phyloP scores from a whole-genome alignment of 1,284 basidiomycete genomes.

The Ceratobasidium sp. region DNA sequence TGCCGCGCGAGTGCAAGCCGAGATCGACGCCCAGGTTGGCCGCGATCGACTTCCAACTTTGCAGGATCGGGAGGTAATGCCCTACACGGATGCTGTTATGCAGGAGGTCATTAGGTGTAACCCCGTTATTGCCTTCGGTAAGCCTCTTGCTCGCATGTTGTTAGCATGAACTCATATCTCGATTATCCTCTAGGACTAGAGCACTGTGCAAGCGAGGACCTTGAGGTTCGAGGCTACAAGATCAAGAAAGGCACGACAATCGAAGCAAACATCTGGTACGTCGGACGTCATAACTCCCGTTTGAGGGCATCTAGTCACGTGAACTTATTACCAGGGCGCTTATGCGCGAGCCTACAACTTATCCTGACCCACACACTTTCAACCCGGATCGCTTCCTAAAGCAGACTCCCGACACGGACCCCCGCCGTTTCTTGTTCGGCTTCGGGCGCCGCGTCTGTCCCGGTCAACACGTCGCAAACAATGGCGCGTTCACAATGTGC shows the following conservation, averaged over 20 bases:
- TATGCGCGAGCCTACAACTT: constrained; percentile 5
- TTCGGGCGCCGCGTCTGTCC: constrained; percentile 40
- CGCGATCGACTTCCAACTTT: constrained; percentile 37
- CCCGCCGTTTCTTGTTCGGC: constrained; percentile 30
- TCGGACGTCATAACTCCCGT: too few relatives aligned
- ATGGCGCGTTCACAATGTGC: constrained; percentile 24
- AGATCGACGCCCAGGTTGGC: constrained; percentile 44
- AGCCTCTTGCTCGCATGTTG: neutral
- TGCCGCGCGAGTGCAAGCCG: constrained; percentile 14
- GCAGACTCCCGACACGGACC: constrained; percentile 18
- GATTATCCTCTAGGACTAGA: neutral
- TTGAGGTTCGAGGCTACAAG: constrained; percentile 6
- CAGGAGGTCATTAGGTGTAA: constrained; percentile 46
- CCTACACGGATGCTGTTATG: constrained; percentile 49
- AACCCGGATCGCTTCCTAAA: constrained; percentile 29
- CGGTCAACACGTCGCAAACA: constrained; percentile 38
- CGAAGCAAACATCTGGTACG: constrained; percentile 23
- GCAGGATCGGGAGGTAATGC: constrained; percentile 38
- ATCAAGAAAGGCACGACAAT: constrained; percentile 33
- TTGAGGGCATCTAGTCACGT: too few relatives aligned
- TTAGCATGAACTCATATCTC: neutral
- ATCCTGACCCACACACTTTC: constrained; percentile 12
- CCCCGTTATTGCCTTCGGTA: constrained; percentile 15
- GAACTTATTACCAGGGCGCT: neutral
- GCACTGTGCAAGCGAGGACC: constrained; percentile 18